Percentiles rank a stretch among this genome's conserved stretches.
Conservation (phyloP, 2,329 filamentous ascomycete species). For the Celoporthe dispersa region DNA sequence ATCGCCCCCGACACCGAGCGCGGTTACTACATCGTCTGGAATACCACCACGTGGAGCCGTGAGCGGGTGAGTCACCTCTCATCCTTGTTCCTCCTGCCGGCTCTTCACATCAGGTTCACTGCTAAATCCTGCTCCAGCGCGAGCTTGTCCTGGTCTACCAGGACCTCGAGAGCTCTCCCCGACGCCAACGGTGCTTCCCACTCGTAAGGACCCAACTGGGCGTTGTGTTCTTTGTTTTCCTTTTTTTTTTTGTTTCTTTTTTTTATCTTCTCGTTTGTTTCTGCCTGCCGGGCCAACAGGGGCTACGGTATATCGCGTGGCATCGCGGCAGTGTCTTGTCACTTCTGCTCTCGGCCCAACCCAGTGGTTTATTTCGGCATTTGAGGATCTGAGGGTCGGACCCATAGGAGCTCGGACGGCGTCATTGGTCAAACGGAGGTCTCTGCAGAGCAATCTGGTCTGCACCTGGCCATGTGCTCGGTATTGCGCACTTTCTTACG, state of each 20-base stretch:
- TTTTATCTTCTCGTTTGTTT: too few species aligned
- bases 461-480: neutral
- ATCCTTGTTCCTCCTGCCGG: neutral
- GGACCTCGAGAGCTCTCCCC: conserved; percentile 59
- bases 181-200: conserved; percentile 20
- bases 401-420: conserved; percentile 8
- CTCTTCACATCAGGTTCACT: neutral
- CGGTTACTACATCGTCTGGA: conserved; percentile 70
- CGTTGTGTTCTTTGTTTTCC: neutral
- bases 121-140: conserved; percentile 46
- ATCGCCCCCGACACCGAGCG: conserved; percentile 64
- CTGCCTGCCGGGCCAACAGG: neutral
- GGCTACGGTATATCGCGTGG: neutral
- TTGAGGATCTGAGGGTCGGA: neutral
- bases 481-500: conserved; percentile 1
- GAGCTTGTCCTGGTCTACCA: conserved; percentile 66
- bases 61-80: conserved; percentile 59
- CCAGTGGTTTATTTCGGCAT: neutral
- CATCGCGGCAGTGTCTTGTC: neutral
- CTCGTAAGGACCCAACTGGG: conserved; percentile 5
- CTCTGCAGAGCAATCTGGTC: neutral
- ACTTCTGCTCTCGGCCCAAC: neutral
- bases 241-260: neutral
- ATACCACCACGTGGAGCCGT: conserved; percentile 64
- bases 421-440: conserved; percentile 4